Evolutionary conservation across 805 yeast species (phyloP), one percentile per base, ranked within the genome.

Genomic region (Torulaspora indica): DNA sequence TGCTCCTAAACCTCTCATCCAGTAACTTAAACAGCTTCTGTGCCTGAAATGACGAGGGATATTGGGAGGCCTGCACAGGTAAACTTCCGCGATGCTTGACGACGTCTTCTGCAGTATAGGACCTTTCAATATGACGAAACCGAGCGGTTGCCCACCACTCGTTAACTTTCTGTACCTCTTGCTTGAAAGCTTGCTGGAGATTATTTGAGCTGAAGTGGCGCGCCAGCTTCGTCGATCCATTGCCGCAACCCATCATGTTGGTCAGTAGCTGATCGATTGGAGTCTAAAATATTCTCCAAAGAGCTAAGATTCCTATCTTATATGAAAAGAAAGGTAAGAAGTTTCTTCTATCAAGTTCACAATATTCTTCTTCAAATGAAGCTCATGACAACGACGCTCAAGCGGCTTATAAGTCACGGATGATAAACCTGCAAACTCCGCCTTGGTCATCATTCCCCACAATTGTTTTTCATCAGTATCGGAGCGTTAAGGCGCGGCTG

Each of bases 31-130:
- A 78, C 33, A 80, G 63, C 52, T 77, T 75, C 44, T 68, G 66
- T 2, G 82, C 80, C 58, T 77, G 82, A 5, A 61, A 55, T 2
- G 80, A 76, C 0, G 84, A 78, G 2, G 71, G 66, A 40, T 73
- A 72, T 34, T 60, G 61, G 29, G 51, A 49, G 23, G 57, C 52
- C 3, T 52, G 53, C 1, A 54, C 38, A 2, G 72, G 68, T 4
- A 77, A 47, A 1, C 77, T 66, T 9, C 82, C 83, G 33, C 82
- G 66, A 57, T 74, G 74, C 17, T 67, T 60, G 9, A 80, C 79
- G 4, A 80, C 80, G 45, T 72, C 69, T 27, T 65, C 61, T 1
- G 85, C 77, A 4, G 67, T 57, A 56, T 80, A 79, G 2, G 81
- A 75, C 46, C 86, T 69, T 40, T 63, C 61, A 36, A 77, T 60